Evolutionary conservation across 2,329 filamentous ascomycete genomes (phyloP), one percentile per base, ranked within the genome.

Genomic region (Colletotrichum karsti): DNA sequence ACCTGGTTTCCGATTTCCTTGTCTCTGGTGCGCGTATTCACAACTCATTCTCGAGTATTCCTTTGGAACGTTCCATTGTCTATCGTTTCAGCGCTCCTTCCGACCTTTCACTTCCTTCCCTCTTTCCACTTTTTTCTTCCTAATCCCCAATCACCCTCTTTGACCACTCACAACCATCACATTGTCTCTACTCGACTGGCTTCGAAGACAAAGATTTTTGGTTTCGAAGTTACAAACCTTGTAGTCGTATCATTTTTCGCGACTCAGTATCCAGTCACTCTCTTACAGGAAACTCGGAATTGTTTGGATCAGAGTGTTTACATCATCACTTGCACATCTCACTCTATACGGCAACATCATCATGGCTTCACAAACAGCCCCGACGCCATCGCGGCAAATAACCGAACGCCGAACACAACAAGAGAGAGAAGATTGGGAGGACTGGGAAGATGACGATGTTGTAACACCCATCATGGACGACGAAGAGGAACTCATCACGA

Each of bases 391-490:
- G 39, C 53, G 42, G 60, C 55, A 35, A 20, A 24, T 15, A 10
- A 28, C 54, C 26, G 39, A 69, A 22, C 48, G 24, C 12, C 42
- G 22, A 26, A 28, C 24, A 26, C 39, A 61, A 6, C 9, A 28
- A 13, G 71, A 67, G 42, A 76, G 71, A 54, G 82, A 85, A 13
- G 83, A 86, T 8, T 87, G 85, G 85, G 85, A 87, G 67, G 83
- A 86, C 28, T 87, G 85, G 85, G 82, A 85, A 61, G 84, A 86
- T 68, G 83, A 86, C 55, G 80, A 84, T 44, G 77, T 78, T 30
- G 60, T 80, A 22, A 82, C 82, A 10, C 79, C 80, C 37, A 79
- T 81, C 60, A 78, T 81, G 20, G 73, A 78, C 22, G 77, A 74
- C 37, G 78, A 82, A 63, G 79, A 80, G 62, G 72, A 77, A 60